Evolutionary conservation across 208 protist genomes (phyloP).

Genomic region (Leishmania major): DNA sequence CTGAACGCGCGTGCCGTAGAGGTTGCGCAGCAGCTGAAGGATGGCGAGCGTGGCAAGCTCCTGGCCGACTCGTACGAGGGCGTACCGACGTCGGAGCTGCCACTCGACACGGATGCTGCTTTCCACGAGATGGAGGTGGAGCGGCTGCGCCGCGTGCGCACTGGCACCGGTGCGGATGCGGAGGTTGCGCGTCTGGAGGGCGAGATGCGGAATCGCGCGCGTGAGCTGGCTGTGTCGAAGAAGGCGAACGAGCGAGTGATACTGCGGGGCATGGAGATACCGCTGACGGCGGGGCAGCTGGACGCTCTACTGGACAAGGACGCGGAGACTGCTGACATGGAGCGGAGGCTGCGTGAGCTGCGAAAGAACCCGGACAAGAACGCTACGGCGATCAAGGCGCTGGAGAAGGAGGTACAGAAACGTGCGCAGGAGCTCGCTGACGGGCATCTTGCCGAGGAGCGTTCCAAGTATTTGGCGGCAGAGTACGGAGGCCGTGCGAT

Average conservation of each 20-base stretch:
- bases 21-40: conserved; percentile 26
- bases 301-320: conserved; percentile 37
- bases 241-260: conserved; percentile 31
- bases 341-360: conserved; percentile 46
- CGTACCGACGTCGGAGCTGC: conserved; percentile 21
- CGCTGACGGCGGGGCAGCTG: background rate
- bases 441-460: conserved; percentile 17
- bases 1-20: too few relatives aligned
- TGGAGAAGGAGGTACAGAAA: conserved; percentile 47
- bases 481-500: conserved; percentile 52
- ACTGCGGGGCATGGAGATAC: background rate
- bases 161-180: conserved; percentile 15
- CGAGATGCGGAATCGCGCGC: conserved; percentile 37
- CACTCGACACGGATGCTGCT: conserved; percentile 16
- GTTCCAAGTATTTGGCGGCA: conserved; percentile 26
- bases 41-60: conserved; percentile 60
- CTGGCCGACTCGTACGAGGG: conserved; percentile 39
- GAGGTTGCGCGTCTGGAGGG: conserved; percentile 42
- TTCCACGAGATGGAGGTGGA: conserved; percentile 41
- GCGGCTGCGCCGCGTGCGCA: conserved; percentile 29
- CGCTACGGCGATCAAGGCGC: conserved; percentile 29
- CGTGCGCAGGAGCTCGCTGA: conserved; percentile 21
- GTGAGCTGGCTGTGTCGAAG: conserved; percentile 33
- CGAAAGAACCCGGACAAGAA: conserved; percentile 40
- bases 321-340: conserved; percentile 25